Percentiles rank a stretch among this genome's conserved stretches.
These are phyloP conservation scores for Paspalum notatum DNA, from an alignment of 176 grass and related monocot genomes.

Conservation along the genomic window DNA sequence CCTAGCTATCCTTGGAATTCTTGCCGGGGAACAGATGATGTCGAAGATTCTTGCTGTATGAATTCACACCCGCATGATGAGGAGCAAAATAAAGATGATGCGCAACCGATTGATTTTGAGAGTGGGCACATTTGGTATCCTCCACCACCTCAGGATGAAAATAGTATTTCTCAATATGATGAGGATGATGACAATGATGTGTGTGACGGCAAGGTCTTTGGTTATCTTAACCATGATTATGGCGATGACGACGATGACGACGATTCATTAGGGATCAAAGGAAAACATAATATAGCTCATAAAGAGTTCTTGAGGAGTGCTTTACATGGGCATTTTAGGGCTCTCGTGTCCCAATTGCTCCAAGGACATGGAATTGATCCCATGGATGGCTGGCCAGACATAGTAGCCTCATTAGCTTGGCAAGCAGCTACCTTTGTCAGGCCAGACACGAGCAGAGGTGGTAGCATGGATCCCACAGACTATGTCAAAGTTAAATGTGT, in stretches of 20 bases:
- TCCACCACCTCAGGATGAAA: slow-evolving; percentile 71
- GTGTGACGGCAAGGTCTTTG: slow-evolving; percentile 47
- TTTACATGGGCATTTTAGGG: slow-evolving; percentile 85
- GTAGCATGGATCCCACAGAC: slow-evolving; percentile 90
- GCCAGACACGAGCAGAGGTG: slow-evolving; percentile 89
- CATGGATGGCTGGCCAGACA: slow-evolving; percentile 66
- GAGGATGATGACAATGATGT: slow-evolving; percentile 62
- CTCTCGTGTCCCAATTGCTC: slow-evolving; percentile 83
- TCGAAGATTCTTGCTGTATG: slow-evolving; percentile 43
- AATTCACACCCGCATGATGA: slow-evolving; percentile 41
- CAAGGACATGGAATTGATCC: slow-evolving; percentile 73
- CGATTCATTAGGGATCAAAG: slow-evolving; percentile 40
- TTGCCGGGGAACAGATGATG: slow-evolving; percentile 41
- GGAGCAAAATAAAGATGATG: slow-evolving; percentile 33
- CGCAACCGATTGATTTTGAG: slow-evolving; percentile 65
- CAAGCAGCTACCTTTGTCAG: slow-evolving; percentile 88
- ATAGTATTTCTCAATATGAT: slow-evolving; percentile 62
- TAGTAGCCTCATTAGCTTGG: slow-evolving; percentile 84
- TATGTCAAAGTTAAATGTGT: slow-evolving; percentile 98
- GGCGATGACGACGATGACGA: slow-evolving; percentile 37
- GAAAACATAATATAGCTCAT: slow-evolving; percentile 60
- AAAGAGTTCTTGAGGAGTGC: slow-evolving; percentile 73
- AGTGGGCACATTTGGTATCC: slow-evolving; percentile 74
- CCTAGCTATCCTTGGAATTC: slow-evolving; percentile 51
- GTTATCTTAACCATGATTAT: slow-evolving; percentile 45